A percentile compares a stretch with the other conserved stretches of the same genome.
Evolutionary conservation across 495 filamentous ascomycete species (phyloP).

Genomic region (Pseudoneurospora amorphoporcata): DNA sequence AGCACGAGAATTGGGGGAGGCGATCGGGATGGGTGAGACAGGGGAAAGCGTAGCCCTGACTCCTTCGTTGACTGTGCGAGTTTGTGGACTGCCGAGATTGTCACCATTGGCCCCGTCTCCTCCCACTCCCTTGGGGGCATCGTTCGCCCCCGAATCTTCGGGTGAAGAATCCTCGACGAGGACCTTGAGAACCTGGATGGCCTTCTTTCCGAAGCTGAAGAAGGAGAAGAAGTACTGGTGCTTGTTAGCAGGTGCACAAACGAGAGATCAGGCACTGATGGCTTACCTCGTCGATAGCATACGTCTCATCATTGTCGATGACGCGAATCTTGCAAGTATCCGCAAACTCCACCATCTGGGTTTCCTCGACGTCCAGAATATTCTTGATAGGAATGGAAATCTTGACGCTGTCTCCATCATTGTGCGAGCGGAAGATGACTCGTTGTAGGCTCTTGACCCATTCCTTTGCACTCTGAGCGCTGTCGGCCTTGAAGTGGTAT

Average conservation of each 20-base stretch:
- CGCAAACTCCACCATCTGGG: constrained; percentile 80
- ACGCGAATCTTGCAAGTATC: constrained; percentile 92
- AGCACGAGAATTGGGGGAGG: constrained; percentile 32
- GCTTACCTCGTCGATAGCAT: constrained; percentile 85
- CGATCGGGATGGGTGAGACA: constrained; percentile 26
- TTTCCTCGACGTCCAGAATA: constrained; percentile 87
- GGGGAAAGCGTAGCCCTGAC: constrained; percentile 58
- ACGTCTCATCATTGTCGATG: constrained; percentile 85
- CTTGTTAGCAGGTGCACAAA: constrained; percentile 16
- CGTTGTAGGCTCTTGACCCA: constrained; percentile 94
- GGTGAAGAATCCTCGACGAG: constrained; percentile 58
- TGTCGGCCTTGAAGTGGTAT: constrained; percentile 87
- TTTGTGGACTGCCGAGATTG: constrained; percentile 12
- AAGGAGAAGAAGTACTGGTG: constrained; percentile 93
- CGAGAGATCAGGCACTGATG: background rate
- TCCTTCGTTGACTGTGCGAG: constrained; percentile 45
- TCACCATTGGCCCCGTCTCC: background rate
- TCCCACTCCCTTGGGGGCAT: constrained; percentile 7
- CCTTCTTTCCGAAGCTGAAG: constrained; percentile 79
- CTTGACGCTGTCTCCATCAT: constrained; percentile 95
- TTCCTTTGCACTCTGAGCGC: constrained; percentile 79
- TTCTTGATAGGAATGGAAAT: constrained; percentile 83
- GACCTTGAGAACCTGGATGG: constrained; percentile 64
- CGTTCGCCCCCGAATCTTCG: constrained; percentile 23
- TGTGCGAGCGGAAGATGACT: constrained; percentile 91